phyloP scores from a whole-genome alignment of 2,329 filamentous ascomycete genomes.

The Sphaerulina musiva region DNA sequence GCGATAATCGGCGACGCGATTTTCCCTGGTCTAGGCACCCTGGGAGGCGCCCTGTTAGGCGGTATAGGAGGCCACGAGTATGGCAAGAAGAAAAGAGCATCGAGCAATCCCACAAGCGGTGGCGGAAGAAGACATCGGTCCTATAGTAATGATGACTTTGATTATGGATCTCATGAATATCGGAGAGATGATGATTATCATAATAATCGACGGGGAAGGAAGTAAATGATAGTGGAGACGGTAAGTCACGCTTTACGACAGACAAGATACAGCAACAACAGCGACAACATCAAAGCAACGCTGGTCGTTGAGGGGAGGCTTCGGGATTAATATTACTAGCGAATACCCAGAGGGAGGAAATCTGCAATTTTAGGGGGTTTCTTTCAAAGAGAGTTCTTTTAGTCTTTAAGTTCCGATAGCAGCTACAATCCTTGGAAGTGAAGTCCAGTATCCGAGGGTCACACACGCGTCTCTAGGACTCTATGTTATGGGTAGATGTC shows the following conservation, averaged over 20 bases:
- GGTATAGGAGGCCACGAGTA: conserved; percentile 40
- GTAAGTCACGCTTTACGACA: no score
- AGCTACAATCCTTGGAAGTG: no score
- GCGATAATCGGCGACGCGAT: conserved; percentile 41
- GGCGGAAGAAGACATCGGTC: conserved; percentile 9
- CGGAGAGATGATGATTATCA: conserved; percentile 16
- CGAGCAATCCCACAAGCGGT: conserved; percentile 15
- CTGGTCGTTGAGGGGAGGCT: conserved; percentile 9
- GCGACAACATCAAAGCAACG: neutral
- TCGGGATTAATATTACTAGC: neutral
- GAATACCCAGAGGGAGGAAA: neutral
- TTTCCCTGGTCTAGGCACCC: conserved; percentile 35
- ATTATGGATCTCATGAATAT: conserved; percentile 12
- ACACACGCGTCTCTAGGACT: no score
- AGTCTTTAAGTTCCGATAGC: neutral
- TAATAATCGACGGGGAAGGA: conserved; percentile 18
- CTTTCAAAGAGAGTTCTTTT: neutral
- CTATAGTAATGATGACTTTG: conserved; percentile 15
- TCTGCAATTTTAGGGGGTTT: neutral
- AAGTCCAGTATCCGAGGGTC: no score
- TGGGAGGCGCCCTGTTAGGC: conserved; percentile 37
- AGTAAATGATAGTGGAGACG: conserved; percentile 7
- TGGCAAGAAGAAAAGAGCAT: conserved; percentile 28
- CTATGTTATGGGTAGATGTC: no score
- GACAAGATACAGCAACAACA: no score